Conservation (phyloP, 768 basidiomycete species). For the Phlegmacium glaucopus region DNA sequence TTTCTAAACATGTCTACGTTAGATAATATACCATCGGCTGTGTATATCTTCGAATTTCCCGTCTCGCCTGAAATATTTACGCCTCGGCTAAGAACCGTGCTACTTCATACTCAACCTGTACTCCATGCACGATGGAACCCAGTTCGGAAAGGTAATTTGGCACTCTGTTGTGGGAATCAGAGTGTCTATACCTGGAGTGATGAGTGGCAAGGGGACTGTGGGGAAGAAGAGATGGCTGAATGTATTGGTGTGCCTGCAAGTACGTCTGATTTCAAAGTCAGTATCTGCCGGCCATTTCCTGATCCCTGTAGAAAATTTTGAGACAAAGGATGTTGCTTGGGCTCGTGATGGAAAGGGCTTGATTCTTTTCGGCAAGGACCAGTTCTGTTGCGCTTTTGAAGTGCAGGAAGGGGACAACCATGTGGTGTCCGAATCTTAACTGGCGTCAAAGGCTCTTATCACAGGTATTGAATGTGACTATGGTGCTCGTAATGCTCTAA, state of each 20-base stretch:
- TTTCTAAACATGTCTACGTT: conserved; percentile 5
- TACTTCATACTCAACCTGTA: conserved; percentile 64
- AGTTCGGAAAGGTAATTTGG: conserved; percentile 68
- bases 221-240: conserved; percentile 77
- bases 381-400: conserved; percentile 86
- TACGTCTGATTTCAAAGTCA: conserved; percentile 35
- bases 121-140: conserved; percentile 80
- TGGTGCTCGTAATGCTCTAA: too few relatives aligned
- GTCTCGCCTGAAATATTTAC: conserved; percentile 50
- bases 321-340: conserved; percentile 69
- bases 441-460: too few relatives aligned
- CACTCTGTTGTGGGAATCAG: conserved; percentile 61
- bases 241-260: conserved; percentile 88
- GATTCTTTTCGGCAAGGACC: conserved; percentile 68
- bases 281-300: background rate
- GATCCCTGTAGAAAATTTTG: conserved; percentile 55
- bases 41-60: conserved; percentile 76
- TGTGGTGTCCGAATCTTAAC: too few relatives aligned
- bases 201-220: conserved; percentile 65
- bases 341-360: conserved; percentile 85
- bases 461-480: too few relatives aligned
- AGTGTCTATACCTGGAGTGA: conserved; percentile 81
- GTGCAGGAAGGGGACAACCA: conserved; percentile 44
- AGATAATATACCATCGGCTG: conserved; percentile 62
- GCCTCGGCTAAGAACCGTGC: conserved; percentile 62